Base-by-base conservation (phyloP, 2,329 filamentous ascomycete species). In the Trichoderma sp. region DNA sequence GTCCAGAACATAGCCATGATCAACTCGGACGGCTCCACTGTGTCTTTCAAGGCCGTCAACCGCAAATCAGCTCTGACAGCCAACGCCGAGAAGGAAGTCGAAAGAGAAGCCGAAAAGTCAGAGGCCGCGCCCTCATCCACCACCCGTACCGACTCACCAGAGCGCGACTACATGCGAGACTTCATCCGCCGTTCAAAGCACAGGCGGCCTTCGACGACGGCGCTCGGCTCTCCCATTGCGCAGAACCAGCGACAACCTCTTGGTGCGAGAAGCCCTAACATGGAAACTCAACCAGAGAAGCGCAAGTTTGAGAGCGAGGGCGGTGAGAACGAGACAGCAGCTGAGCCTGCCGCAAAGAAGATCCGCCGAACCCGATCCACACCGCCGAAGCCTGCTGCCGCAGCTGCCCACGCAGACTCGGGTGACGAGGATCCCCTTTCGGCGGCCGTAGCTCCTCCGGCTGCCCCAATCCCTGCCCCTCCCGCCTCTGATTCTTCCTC, bases 131-230 rank as follows among this genome's bases (percentile, higher is more conserved):
- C 31, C 21, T 55, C n/a, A 49, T 62, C 13, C 7, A 68, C 35
- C 43, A 68, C 74, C 24, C 74, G 76, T 27, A 72, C 76, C 47
- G 79, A 80, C 52, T 79, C 77, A 58, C 78, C 78, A 27, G 77
- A 75, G 5, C 77, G 79, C 1, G 78, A 78, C 13, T 80, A 76
- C 40, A 75, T 80, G 73, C 73, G 76, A 5, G 76, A 77, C 19
- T 81, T 81, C 55, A 80, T 80, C 70, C 77, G 76, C 60, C 76
- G 77, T n/a, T 75, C 78, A 31, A 76, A 73, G 24, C 76, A 73
- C 13, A 74, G 73, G 71, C 70, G 75, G 56, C 70, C 72, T 3
- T 76, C 77, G 2, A 72, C 78, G 14, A 75, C 77, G 1, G 77
- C 77, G 49, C 72, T 74, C 1, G 78, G 77, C 4, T 79, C 77